Conservation (phyloP, 371 early-diverging fungal genomes). For the Funneliformis caledonium region DNA sequence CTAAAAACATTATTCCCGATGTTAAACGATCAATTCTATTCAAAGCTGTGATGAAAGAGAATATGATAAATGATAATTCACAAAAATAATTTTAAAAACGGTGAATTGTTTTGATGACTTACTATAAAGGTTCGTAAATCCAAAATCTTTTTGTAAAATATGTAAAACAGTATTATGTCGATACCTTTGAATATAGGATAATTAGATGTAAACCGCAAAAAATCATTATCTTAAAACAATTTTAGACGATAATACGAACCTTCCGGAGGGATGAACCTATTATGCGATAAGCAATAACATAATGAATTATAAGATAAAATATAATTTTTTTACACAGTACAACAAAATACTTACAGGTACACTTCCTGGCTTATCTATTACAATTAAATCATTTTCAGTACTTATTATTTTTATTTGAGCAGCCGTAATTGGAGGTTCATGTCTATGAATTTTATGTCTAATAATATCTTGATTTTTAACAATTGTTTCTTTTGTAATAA, state of each 20-base stretch:
- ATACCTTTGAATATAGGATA: conserved; percentile 45
- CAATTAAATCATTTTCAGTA: conserved; percentile 65
- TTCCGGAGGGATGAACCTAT: conserved; percentile 78
- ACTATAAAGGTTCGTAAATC: conserved; percentile 71
- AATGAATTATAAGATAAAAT: neutral
- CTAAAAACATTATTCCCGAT: conserved; percentile 88
- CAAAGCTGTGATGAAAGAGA: conserved; percentile 53
- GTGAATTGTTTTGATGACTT: conserved; percentile 44
- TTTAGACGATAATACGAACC: conserved; percentile 47
- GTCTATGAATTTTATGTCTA: conserved; percentile 85
- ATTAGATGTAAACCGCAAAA: neutral
- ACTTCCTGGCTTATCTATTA: conserved; percentile 89
- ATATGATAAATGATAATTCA: neutral
- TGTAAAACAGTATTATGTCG: conserved; percentile 84
- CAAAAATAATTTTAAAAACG: neutral
- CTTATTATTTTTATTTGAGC: conserved; percentile 65
- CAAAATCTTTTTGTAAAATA: conserved; percentile 73
- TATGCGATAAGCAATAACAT: neutral
- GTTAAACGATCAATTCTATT: conserved; percentile 94
- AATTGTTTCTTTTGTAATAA: conserved; percentile 55
- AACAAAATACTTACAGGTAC: conserved; percentile 66
- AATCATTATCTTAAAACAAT: conserved; percentile 1
- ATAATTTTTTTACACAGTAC: neutral
- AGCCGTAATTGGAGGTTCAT: conserved; percentile 91
- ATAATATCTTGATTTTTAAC: conserved; percentile 78